Evolutionary conservation across 1,284 basidiomycete genomes (phyloP), one percentile per base, ranked within the genome.

Genomic region (Meira nashicola): DNA sequence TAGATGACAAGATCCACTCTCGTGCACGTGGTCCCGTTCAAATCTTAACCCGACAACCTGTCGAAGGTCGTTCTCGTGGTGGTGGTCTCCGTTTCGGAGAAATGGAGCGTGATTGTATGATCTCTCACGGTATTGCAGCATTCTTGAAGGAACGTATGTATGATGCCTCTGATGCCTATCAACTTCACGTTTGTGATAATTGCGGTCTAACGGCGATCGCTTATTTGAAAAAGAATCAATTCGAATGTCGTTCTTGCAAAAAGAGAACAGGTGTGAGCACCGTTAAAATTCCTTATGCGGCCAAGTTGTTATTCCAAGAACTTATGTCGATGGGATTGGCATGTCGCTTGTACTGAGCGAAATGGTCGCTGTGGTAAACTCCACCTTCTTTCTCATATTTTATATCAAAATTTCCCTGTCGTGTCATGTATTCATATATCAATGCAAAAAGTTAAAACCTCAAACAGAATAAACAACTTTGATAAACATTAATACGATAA

Each of bases 91-190:
- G 95, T 73, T 98, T 99, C 84, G 95, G 94, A 83, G 95, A 99
- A 84, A 99, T 99, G 95, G 94, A 99, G 79, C 89, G 91, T 79
- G 93, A 97, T 86, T 98, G 94, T 80, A 98, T 99, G 95, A 96
- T 99, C 66, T 95, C 94, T 40, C 95, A 99, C 82, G 95, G 95
- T 80, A 93, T 97, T 67, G 94, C 95, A 39, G 90, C 86, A 2
- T 99, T 99, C 86, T 80, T 98, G 79, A 71, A 79, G 71, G 79
- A 73, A 67, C 65, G 76, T 46, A 76, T 77, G 74, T 77, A 73
- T 58, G 74, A 76, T 51, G 74, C 67, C 2, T 69, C 66, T 49
- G 76, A 77, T 52, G 72, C 76, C 15, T 77, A 76, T 64, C 67
- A 71, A 15, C 62, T 77, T 52, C 74, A 77, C 58, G 67, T 76